phyloP scores from a whole-genome alignment of 257 asterid genomes.

The Solanum verrucosum region DNA sequence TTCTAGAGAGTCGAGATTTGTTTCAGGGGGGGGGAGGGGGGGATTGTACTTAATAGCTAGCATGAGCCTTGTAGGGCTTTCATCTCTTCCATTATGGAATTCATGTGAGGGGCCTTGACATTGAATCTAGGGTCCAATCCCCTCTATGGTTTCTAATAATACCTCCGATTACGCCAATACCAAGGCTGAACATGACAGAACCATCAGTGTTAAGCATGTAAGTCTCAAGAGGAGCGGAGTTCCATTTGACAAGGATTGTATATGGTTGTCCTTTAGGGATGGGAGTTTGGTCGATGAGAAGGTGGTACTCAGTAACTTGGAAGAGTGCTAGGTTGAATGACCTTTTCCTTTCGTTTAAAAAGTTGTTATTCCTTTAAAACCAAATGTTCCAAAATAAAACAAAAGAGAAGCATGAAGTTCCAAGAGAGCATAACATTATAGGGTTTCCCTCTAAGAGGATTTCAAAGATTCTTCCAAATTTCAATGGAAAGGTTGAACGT shows the following conservation, averaged over 20 bases:
- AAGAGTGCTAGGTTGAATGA: too few species aligned
- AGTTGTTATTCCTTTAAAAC: too few species aligned
- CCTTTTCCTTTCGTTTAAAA: too few species aligned
- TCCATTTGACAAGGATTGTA: background rate
- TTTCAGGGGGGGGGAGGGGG: background rate
- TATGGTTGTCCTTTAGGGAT: too few species aligned
- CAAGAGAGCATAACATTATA: too few species aligned
- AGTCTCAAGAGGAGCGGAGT: background rate
- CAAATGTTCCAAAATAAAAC: too few species aligned
- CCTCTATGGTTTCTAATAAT: background rate
- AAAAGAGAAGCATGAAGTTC: too few species aligned
- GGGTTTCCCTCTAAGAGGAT: too few species aligned
- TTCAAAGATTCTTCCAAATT: too few species aligned
- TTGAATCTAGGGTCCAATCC: background rate
- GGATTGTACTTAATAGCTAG: background rate
- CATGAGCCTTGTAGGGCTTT: background rate
- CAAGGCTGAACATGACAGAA: too few species aligned
- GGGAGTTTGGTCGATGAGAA: background rate
- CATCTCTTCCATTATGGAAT: background rate
- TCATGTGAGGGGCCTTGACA: background rate
- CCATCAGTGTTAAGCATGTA: background rate
- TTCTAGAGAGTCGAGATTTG: too few species aligned
- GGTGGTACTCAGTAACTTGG: background rate
- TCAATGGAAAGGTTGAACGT: too few species aligned
- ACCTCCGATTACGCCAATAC: background rate